Conservation (phyloP, 345 rosid species). For the Populus simonii region DNA sequence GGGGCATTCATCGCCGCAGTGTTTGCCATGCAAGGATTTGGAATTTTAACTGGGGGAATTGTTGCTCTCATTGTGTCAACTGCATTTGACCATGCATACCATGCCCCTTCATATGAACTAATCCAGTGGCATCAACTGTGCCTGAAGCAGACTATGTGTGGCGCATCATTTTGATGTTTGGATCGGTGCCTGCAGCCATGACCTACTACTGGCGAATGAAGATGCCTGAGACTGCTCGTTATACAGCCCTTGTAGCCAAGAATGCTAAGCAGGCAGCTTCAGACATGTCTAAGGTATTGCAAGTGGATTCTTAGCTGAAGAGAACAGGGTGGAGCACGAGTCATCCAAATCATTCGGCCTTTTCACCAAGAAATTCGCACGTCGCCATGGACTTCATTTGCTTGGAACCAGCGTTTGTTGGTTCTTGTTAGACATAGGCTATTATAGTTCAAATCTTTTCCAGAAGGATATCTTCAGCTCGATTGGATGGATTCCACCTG, state of each 20-base stretch:
- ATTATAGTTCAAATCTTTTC: slow-evolving; percentile 16
- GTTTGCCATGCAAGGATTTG: slow-evolving; percentile 25
- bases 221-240: slow-evolving; percentile 27
- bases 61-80: slow-evolving; percentile 15
- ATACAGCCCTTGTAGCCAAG: slow-evolving; percentile 21
- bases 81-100: slow-evolving; percentile 7
- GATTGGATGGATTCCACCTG: slow-evolving; percentile 17
- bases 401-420: slow-evolving; percentile 12
- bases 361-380: slow-evolving; percentile 11
- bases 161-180: slow-evolving; percentile 24
- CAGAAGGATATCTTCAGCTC: slow-evolving; percentile 21
- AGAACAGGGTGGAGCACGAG: slow-evolving; percentile 1
- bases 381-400: slow-evolving; percentile 11
- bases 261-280: slow-evolving; percentile 21
- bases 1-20: slow-evolving; percentile 22
- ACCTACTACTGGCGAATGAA: slow-evolving; percentile 25
- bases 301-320: slow-evolving; percentile 17
- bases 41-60: slow-evolving; percentile 14
- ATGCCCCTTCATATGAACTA: slow-evolving; percentile 8
- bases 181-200: slow-evolving; percentile 13
- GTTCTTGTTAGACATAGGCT: slow-evolving; percentile 20
- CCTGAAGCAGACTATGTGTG: slow-evolving; percentile 19
- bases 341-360: slow-evolving; percentile 10
- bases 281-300: slow-evolving; percentile 24
- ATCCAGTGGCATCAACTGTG: slow-evolving; percentile 13